A percentile compares a stretch with the other conserved stretches of the same genome.
Conservation (phyloP, 2,329 filamentous ascomycete species). For the Fusarium sp. region DNA sequence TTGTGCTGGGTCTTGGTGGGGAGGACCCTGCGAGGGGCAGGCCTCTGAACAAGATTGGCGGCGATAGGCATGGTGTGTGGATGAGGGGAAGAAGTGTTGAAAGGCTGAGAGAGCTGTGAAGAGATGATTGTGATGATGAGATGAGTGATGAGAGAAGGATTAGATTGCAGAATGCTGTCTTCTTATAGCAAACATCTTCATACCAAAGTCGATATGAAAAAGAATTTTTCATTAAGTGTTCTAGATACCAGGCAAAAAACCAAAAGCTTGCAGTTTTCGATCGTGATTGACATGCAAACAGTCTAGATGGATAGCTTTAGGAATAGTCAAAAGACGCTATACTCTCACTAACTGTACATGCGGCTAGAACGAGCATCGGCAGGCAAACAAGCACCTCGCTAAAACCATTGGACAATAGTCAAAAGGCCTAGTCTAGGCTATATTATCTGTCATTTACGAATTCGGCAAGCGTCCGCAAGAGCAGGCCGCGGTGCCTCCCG, state of each 20-base stretch:
- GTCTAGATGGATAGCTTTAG: background rate
- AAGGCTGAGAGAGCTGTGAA: background rate
- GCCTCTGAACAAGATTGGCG: constrained; percentile 5
- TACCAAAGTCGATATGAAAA: background rate
- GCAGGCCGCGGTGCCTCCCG: constrained; percentile 4
- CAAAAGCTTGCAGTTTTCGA: background rate
- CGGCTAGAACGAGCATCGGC: too few relatives aligned
- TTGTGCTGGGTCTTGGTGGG: background rate
- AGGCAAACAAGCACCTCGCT: too few relatives aligned
- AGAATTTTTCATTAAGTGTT: background rate
- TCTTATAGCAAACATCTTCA: constrained; percentile 19
- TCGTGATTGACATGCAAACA: background rate
- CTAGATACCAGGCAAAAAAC: background rate
- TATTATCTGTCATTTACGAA: background rate
- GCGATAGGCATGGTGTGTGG: constrained; percentile 17
- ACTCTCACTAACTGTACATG: background rate
- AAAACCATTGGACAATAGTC: too few relatives aligned
- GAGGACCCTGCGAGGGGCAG: constrained; percentile 5
- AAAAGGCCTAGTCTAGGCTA: too few relatives aligned
- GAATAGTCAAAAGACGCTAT: background rate
- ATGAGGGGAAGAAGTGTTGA: background rate
- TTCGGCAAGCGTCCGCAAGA: background rate
- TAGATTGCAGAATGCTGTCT: background rate
- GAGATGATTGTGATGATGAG: constrained; percentile 3
- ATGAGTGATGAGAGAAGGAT: constrained; percentile 19